phyloP scores from a whole-genome alignment of 495 filamentous ascomycete genomes.

The Acidiella bohemica region DNA sequence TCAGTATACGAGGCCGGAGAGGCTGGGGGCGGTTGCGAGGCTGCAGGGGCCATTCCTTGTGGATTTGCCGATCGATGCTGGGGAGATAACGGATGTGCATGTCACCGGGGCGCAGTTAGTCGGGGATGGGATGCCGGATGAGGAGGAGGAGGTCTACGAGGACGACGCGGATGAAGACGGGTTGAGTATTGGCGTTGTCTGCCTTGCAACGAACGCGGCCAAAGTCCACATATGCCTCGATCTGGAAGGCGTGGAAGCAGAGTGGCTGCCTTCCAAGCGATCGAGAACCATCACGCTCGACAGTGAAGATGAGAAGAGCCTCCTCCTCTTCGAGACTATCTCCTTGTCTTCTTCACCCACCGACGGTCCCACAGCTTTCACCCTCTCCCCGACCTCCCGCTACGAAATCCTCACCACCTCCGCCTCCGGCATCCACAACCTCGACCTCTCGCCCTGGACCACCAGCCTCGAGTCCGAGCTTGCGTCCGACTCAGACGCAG shows the following conservation, averaged over 20 bases:
- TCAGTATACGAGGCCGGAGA: constrained; percentile 54
- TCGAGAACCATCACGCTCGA: constrained; percentile 16
- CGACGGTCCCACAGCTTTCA: constrained; percentile 51
- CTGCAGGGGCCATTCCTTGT: constrained; percentile 78
- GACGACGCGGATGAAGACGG: constrained; percentile 43
- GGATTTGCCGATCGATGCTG: constrained; percentile 47
- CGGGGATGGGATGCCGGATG: constrained; percentile 39
- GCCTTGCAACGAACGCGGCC: constrained; percentile 58
- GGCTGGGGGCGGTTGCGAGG: constrained; percentile 59
- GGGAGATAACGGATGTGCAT: constrained; percentile 53
- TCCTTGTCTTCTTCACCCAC: constrained; percentile 1
- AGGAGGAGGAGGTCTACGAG: constrained; percentile 30
- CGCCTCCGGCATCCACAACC: constrained; percentile 50
- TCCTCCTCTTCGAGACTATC: constrained; percentile 19
- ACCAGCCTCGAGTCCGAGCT: constrained; percentile 66
- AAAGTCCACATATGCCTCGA: constrained; percentile 68
- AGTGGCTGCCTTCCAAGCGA: constrained; percentile 54
- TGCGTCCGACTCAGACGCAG: constrained; percentile 45
- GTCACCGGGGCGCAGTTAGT: constrained; percentile 42
- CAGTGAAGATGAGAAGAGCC: constrained; percentile 9
- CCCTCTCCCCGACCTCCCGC: constrained; percentile 52
- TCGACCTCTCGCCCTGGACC: constrained; percentile 63
- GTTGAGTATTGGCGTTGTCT: constrained; percentile 58
- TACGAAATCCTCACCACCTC: constrained; percentile 73
- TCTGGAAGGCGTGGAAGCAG: constrained; percentile 63